These are phyloP conservation scores for Chaetomium fimeti DNA, from an alignment of 495 filamentous ascomycete genomes.

Conservation along the genomic window DNA sequence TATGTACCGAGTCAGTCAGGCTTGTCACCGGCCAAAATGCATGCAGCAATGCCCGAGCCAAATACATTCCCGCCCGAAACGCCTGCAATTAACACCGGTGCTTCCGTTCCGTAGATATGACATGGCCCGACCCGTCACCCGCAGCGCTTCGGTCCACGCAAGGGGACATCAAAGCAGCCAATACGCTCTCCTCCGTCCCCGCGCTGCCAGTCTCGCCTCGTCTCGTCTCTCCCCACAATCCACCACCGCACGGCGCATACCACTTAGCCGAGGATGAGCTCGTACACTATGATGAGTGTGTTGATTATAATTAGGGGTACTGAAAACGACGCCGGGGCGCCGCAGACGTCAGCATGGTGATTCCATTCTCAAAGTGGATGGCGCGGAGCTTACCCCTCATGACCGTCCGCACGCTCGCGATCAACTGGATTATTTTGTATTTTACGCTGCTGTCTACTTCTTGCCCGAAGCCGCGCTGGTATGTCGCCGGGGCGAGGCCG, in stretches of 20 bases:
- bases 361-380: background rate
- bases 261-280: conserved; percentile 77
- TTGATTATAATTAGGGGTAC: conserved; percentile 95
- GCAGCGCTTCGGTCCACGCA: background rate
- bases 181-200: background rate
- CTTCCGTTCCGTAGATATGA: background rate
- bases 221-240: background rate
- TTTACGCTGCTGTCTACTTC: conserved; percentile 75
- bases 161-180: background rate
- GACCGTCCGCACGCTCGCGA: conserved; percentile 84
- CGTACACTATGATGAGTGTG: conserved; percentile 83
- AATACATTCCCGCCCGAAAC: background rate
- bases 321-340: too few relatives aligned
- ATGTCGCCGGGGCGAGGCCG: conserved; percentile 66
- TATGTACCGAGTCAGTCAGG: background rate
- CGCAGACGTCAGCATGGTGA: background rate
- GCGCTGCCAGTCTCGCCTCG: background rate
- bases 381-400: conserved; percentile 77
- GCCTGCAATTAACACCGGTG: background rate
- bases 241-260: background rate
- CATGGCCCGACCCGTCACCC: background rate
- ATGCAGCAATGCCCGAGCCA: background rate
- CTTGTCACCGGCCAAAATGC: background rate
- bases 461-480: conserved; percentile 74
- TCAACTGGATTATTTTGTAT: conserved; percentile 81